phyloP scores from a whole-genome alignment of 139 green algal species.

The Marvania coccoides region DNA sequence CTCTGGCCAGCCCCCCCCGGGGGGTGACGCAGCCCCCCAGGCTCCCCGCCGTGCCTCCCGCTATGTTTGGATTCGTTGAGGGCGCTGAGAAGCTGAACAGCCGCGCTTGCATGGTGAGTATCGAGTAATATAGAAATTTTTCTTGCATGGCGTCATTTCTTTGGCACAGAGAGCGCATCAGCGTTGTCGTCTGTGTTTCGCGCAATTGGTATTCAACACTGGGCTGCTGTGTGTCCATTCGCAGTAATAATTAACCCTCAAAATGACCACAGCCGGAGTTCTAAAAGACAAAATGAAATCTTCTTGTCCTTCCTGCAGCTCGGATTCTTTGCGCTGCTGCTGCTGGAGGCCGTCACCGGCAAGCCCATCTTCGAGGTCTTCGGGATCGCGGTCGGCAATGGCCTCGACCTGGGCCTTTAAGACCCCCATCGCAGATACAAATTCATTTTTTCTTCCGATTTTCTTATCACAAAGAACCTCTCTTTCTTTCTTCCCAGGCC shows the following conservation, averaged over 20 bases:
- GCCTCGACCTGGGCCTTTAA: conserved; percentile 73
- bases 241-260: too few species aligned
- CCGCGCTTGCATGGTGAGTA: conserved; percentile 62
- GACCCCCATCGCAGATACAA: not conserved
- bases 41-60: conserved; percentile 28
- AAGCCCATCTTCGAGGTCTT: conserved; percentile 67
- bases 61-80: conserved; percentile 68
- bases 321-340: conserved; percentile 76
- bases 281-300: not conserved
- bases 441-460: too few species aligned
- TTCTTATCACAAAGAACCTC: too few species aligned
- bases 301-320: conserved; percentile 39
- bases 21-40: conserved; percentile 49
- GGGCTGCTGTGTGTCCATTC: too few species aligned
- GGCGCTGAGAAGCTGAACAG: conserved; percentile 75
- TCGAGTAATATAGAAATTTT: not conserved
- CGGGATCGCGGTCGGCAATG: conserved; percentile 48
- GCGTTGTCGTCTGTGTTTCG: too few species aligned
- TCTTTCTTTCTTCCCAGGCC: too few species aligned
- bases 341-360: conserved; percentile 58
- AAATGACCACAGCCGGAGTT: too few species aligned
- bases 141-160: not conserved
- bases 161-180: not conserved
- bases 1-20: conserved; percentile 10
- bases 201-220: not conserved